These are phyloP conservation scores for Macadamia integrifolia DNA, from an alignment of 164 flowering plant genomes.

Conservation along the genomic window DNA sequence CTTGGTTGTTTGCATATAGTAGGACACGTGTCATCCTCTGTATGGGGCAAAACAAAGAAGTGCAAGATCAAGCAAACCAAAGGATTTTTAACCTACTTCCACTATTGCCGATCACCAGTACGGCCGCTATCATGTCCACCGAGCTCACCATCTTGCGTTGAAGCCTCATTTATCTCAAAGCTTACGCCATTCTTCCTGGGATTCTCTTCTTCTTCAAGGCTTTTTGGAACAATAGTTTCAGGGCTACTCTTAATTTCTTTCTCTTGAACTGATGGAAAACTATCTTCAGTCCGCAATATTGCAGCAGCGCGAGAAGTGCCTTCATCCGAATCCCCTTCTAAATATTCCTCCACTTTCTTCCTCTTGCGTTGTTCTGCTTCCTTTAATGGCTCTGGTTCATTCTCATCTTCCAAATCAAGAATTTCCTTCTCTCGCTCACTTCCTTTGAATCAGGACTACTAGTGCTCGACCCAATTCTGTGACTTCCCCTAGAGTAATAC, in stretches of 20 bases:
- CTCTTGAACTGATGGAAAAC: neutral
- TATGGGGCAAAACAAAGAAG: too few relatives aligned
- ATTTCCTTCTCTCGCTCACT: slow-evolving; percentile 89
- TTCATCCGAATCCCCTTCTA: slow-evolving; percentile 19
- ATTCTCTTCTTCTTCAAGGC: neutral
- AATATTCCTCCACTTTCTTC: slow-evolving; percentile 19
- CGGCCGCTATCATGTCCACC: too few relatives aligned
- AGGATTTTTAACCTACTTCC: too few relatives aligned
- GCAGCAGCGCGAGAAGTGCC: slow-evolving; percentile 12
- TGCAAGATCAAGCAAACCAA: too few relatives aligned
- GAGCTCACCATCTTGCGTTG: slow-evolving; percentile 15
- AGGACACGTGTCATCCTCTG: too few relatives aligned
- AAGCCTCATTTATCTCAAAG: neutral
- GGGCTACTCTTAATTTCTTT: slow-evolving; percentile 1
- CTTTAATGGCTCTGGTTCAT: slow-evolving; percentile 38
- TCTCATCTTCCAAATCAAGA: slow-evolving; percentile 94
- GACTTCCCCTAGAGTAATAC: slow-evolving; percentile 22
- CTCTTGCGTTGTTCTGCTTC: slow-evolving; percentile 17
- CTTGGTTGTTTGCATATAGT: too few relatives aligned
- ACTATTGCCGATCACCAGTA: too few relatives aligned
- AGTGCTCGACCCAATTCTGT: slow-evolving; percentile 43
- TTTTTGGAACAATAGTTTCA: neutral
- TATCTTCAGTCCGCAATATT: neutral
- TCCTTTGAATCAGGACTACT: slow-evolving; percentile 85
- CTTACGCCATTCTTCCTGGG: slow-evolving; percentile 1